Evolutionary conservation across 2,329 filamentous ascomycete species (phyloP), one percentile per base, ranked within the genome.

Genomic region (Penicillium concentricum): DNA sequence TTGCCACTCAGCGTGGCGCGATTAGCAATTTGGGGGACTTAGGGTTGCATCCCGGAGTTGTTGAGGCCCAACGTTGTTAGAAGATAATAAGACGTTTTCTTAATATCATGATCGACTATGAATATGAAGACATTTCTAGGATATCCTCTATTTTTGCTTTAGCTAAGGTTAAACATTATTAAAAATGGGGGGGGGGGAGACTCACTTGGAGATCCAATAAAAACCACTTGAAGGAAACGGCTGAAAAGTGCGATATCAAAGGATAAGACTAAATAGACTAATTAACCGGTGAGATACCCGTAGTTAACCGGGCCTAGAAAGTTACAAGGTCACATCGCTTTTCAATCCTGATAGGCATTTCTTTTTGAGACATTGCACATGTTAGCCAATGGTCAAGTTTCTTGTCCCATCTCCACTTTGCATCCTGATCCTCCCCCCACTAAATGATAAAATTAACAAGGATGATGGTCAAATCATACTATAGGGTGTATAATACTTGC

Each of bases 311-410:
- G 59, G 49, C 49, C 57, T 51, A 58, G 16, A 66, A 66, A 66
- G 45, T 65, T 66, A 65, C 64, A 62, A 56, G 58, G 62, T 65
- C 53, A 51, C 63, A 65, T 66, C 59, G 59, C 57, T 43, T 24
- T 53, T 45, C 45, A 41, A 46, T 37, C 20, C 48, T 41, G 54
- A 56, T 56, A 56, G 54, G 16, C 42, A 54, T 28, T 57, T 59
- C 30, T 39, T 54, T 58, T 60, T 52, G 45, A 59, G 44, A 50
- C 55, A 50, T 63, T 57, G 61, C 64, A 66, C 62, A 62, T 66
- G 61, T 43, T 53, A 58, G 16, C 51, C 59, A 43, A 54, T 60
- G 13, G 5, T 24, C 34, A 35, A 30, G 45, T 24, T 43, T 13
- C 8, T 30, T 20, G 28, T 45, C 42, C 12, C 48, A 38, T 32